phyloP scores from a whole-genome alignment of 2,329 filamentous ascomycete genomes.

The Microdochium trichocladiopsis region DNA sequence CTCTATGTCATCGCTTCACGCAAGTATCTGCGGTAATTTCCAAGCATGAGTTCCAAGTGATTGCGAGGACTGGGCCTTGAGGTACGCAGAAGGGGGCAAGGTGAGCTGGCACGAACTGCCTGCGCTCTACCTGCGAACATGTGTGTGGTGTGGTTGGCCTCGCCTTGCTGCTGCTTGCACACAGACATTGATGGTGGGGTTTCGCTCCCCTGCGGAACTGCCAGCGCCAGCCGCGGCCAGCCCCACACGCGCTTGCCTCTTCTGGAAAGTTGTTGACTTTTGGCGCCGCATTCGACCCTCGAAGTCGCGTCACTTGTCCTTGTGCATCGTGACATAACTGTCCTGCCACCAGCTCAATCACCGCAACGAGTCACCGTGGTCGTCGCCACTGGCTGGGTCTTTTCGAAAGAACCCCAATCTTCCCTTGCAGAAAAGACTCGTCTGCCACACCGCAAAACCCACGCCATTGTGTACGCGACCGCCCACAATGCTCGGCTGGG shows the following conservation, averaged over 20 bases:
- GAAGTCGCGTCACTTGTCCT: neutral
- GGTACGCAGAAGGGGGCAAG: too few species aligned
- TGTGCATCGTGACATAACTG: neutral
- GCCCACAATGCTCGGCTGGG: slow-evolving; percentile 50
- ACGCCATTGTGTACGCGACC: neutral
- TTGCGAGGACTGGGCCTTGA: too few species aligned
- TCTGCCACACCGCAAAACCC: neutral
- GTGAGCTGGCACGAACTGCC: too few species aligned
- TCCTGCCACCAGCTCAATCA: neutral
- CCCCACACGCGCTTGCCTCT: neutral
- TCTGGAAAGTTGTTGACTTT: neutral
- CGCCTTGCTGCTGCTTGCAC: too few species aligned
- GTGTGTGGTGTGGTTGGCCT: neutral
- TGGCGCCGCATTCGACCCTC: neutral
- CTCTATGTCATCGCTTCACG: too few species aligned
- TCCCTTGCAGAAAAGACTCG: neutral
- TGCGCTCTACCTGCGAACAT: too few species aligned
- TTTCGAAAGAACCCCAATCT: neutral
- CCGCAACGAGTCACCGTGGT: neutral
- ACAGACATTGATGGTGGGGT: too few species aligned
- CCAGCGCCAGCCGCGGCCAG: neutral
- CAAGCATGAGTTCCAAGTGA: too few species aligned
- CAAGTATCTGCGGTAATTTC: too few species aligned
- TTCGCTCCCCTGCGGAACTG: too few species aligned
- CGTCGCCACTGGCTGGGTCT: neutral